Percentiles rank a stretch among this genome's conserved stretches.
phyloP scores from a whole-genome alignment of 495 filamentous ascomycete species.

The Aspergillus carlsbadensis region DNA sequence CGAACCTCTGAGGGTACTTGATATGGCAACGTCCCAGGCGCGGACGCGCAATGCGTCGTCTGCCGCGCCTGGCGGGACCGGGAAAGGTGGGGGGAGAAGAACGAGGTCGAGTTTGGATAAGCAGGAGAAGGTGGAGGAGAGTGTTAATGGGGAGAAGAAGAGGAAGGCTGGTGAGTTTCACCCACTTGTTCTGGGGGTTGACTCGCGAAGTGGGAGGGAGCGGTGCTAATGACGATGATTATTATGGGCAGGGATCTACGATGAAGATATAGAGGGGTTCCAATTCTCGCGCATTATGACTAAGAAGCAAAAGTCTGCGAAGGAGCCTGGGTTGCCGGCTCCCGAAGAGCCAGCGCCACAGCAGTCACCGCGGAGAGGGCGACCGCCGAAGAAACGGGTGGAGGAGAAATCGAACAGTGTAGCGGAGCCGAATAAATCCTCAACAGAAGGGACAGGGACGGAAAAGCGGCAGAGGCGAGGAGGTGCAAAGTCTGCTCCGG shows the following conservation, averaged over 20 bases:
- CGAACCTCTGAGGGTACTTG: slow-evolving; percentile 42
- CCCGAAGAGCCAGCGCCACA: slow-evolving; percentile 33
- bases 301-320: slow-evolving; percentile 40
- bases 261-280: slow-evolving; percentile 57
- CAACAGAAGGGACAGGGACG: slow-evolving; percentile 25
- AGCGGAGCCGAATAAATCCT: slow-evolving; percentile 25
- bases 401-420: slow-evolving; percentile 24
- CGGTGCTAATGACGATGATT: too few relatives aligned
- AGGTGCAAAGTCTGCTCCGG: slow-evolving; percentile 14
- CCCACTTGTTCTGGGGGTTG: too few relatives aligned
- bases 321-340: slow-evolving; percentile 25
- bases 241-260: slow-evolving; percentile 47
- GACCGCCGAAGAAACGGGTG: slow-evolving; percentile 38
- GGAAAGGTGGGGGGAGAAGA: slow-evolving; percentile 30
- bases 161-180: slow-evolving; percentile 46
- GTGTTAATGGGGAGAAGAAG: slow-evolving; percentile 33
- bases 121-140: slow-evolving; percentile 29
- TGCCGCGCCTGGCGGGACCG: slow-evolving; percentile 26
- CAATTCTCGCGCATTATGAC: slow-evolving; percentile 49
- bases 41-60: slow-evolving; percentile 40
- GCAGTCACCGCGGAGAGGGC: slow-evolving; percentile 37
- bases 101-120: slow-evolving; percentile 44
- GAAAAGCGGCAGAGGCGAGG: slow-evolving; percentile 26
- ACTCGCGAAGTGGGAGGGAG: too few relatives aligned
- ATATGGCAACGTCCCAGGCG: slow-evolving; percentile 46